Base-by-base conservation (phyloP, 2,329 filamentous ascomycete genomes). In the Colletotrichum plurivorum region DNA sequence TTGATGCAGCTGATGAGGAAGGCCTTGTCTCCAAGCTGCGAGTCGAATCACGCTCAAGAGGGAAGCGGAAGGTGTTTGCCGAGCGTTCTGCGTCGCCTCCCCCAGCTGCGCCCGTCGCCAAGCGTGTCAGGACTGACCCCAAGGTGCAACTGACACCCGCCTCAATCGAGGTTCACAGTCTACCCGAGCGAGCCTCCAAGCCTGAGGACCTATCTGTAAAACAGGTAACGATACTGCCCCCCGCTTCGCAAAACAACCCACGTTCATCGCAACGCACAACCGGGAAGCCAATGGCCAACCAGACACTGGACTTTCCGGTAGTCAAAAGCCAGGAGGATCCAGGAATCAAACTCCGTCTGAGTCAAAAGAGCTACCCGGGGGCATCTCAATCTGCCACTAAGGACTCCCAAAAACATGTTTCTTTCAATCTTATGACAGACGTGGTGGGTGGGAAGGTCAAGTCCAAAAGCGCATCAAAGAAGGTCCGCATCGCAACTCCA, bases 241-340 rank as follows among this genome's bases (percentile, higher is more conserved):
- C 55, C 10, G 43, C 45, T 3, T 60, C 62, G 15, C 59, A 72
- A 48, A 18, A 55, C 31, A 51, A 36, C 41, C 31, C 45, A 43
- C n/a, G 61, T 56, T 41, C 49, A 39, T 70, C 71, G 20, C 58
- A 71, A 41, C 57, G 13, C 12, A 41, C 45, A n/a, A 15, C 57
- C 10, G 41, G 52, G 71, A 69, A 61, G 31, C 22, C 48, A 16
- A 53, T 45, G 45, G 85, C 83, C 22, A 81, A 78, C 27, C 78
- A 79, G 5, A 78, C 75, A 1, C 82, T 94, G 27, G 86, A 85
- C 31, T 97, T 94, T 74, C 87, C 92, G 1, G 88, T 94, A 13
- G 93, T 95, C 22, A 97, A 97, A 79, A 89, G 95, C 73, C 87
- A 91, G 1, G 86, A 90, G 73, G 89, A 93, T 73, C 86, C 88